Conservation (phyloP, 1,284 basidiomycete species). For the Moniliophthora roreri region DNA sequence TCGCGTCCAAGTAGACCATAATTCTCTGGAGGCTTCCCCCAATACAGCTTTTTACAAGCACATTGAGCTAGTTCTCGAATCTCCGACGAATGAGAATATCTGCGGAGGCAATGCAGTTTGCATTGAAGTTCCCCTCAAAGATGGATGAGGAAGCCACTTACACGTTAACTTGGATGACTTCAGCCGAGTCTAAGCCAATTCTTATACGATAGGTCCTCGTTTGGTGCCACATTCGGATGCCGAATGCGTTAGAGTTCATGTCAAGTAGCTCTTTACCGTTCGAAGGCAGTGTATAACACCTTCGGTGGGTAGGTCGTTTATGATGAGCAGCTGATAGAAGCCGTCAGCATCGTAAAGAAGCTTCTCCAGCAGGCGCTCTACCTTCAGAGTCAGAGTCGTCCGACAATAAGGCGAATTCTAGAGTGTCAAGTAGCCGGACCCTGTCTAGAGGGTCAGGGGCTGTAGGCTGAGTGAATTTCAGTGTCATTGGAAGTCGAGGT, state of each 20-base stretch:
- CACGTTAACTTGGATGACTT: background rate
- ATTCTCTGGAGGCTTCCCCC: background rate
- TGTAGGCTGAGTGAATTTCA: background rate
- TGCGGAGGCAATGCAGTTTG: background rate
- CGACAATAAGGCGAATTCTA: conserved; percentile 3
- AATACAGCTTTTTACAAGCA: background rate
- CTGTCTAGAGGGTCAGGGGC: conserved; percentile 7
- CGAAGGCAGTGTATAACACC: too few species aligned
- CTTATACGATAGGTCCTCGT: background rate
- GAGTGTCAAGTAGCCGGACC: conserved; percentile 1
- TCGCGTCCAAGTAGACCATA: background rate
- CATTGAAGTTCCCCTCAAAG: background rate
- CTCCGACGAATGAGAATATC: background rate
- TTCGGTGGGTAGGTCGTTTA: too few species aligned
- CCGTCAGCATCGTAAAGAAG: too few species aligned
- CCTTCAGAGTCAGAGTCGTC: background rate
- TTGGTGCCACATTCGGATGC: too few species aligned
- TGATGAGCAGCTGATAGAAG: too few species aligned
- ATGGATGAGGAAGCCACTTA: background rate
- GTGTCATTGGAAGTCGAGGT: background rate
- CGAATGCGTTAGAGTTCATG: background rate
- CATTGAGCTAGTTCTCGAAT: background rate
- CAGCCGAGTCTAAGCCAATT: background rate
- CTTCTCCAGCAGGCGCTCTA: too few species aligned
- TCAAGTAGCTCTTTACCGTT: background rate